Evolutionary conservation across 306 rosid genomes (phyloP).

Genomic region (Purshia tridentata): DNA sequence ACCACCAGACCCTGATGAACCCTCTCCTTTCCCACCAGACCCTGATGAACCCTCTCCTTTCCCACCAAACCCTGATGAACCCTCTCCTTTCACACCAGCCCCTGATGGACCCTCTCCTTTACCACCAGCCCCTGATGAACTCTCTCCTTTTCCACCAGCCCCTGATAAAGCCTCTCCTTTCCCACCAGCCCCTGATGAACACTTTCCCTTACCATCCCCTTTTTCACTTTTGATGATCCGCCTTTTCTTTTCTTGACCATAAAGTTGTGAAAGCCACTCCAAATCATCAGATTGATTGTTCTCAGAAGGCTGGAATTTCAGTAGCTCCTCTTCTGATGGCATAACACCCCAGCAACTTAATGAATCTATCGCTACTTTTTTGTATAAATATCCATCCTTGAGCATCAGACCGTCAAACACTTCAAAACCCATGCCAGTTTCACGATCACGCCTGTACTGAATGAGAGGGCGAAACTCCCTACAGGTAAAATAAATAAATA

Average conservation of each 20-base stretch:
- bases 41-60: slow-evolving; percentile 72
- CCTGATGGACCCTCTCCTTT: slow-evolving; percentile 46
- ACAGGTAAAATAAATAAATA: slow-evolving; percentile 19
- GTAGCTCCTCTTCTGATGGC: slow-evolving; percentile 77
- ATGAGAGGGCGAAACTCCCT: slow-evolving; percentile 96
- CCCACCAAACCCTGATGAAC: slow-evolving; percentile 28
- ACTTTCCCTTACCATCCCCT: slow-evolving; percentile 76
- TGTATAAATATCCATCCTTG: slow-evolving; percentile 83
- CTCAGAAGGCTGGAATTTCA: slow-evolving; percentile 72
- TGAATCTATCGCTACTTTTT: slow-evolving; percentile 78
- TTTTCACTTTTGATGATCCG: slow-evolving; percentile 39
- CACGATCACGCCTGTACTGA: slow-evolving; percentile 65
- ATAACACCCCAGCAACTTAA: slow-evolving; percentile 75
- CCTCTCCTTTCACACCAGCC: slow-evolving; percentile 51
- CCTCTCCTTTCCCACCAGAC: slow-evolving; percentile 11
- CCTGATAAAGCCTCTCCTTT: slow-evolving; percentile 2
- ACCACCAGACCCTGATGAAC: slow-evolving; percentile 29
- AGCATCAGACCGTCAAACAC: slow-evolving; percentile 78
- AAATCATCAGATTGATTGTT: slow-evolving; percentile 56
- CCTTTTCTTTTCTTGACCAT: slow-evolving; percentile 67
- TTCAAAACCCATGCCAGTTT: slow-evolving; percentile 59
- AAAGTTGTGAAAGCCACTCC: slow-evolving; percentile 91
- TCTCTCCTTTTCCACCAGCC: slow-evolving; percentile 15
- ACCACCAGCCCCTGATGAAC: not conserved
- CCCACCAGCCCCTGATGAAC: slow-evolving; percentile 45